These are phyloP conservation scores for Cercis canadensis DNA, from an alignment of 306 rosid species.

Conservation along the genomic window DNA sequence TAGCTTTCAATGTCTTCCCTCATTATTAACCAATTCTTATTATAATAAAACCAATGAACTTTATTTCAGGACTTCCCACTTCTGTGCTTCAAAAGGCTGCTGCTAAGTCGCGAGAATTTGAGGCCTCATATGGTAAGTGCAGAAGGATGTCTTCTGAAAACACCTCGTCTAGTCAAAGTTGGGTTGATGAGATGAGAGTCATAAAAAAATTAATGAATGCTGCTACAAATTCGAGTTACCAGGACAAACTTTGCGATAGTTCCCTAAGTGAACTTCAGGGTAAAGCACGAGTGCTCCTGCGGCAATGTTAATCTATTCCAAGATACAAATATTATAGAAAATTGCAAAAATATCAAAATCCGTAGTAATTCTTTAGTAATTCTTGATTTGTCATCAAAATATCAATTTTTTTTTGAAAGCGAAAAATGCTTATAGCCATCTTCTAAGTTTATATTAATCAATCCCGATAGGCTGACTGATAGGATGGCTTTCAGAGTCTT, in stretches of 20 bases:
- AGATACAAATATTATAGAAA: background rate
- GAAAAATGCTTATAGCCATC: background rate
- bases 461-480: background rate
- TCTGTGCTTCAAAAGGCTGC: constrained; percentile 78
- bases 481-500: background rate
- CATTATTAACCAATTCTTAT: background rate
- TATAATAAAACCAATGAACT: background rate
- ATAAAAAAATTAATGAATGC: constrained; percentile 37
- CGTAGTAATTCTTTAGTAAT: background rate
- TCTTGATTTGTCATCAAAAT: too few species aligned
- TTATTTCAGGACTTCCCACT: constrained; percentile 61
- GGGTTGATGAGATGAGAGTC: constrained; percentile 45
- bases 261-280: constrained; percentile 54
- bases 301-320: constrained; percentile 32
- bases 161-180: constrained; percentile 37
- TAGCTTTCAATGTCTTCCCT: background rate
- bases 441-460: constrained; percentile 30
- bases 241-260: constrained; percentile 21
- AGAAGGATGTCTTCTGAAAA: constrained; percentile 31
- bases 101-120: constrained; percentile 80
- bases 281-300: constrained; percentile 51
- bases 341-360: background rate
- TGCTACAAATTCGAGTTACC: constrained; percentile 36
- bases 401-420: background rate
- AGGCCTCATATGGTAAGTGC: constrained; percentile 72